A percentile compares a stretch with the other conserved stretches of the same genome.
phyloP scores from a whole-genome alignment of 768 basidiomycete species.

The Psilocybe cubensis region DNA sequence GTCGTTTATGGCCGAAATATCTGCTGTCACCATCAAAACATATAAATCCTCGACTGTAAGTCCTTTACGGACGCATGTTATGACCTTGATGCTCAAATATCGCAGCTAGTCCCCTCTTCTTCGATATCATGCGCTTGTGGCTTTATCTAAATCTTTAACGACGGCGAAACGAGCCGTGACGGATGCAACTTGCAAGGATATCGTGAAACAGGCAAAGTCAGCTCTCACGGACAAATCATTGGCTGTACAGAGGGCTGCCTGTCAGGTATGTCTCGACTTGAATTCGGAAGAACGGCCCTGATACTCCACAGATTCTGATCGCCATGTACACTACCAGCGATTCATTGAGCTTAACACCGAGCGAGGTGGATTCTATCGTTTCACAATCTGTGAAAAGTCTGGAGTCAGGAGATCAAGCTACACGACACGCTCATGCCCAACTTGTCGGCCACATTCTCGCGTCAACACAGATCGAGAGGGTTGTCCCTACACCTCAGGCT shows the following conservation, averaged over 20 bases:
- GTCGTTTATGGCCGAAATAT: conserved; percentile 92
- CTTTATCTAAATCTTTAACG: conserved; percentile 78
- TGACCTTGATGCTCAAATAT: not conserved
- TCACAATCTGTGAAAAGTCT: conserved; percentile 69
- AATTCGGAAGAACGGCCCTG: not conserved
- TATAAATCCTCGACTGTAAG: conserved; percentile 75
- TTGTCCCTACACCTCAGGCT: conserved; percentile 45
- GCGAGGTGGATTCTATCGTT: conserved; percentile 81
- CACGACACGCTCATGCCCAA: conserved; percentile 77
- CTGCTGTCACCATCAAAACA: conserved; percentile 64
- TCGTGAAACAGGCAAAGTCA: conserved; percentile 80
- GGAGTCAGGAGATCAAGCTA: conserved; percentile 82
- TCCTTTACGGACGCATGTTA: conserved; percentile 3
- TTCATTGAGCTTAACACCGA: conserved; percentile 55
- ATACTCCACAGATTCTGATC: conserved; percentile 38
- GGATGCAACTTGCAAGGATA: conserved; percentile 77
- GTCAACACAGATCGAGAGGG: conserved; percentile 74
- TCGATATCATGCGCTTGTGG: conserved; percentile 77
- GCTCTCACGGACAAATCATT: conserved; percentile 82
- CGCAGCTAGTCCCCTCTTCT: conserved; percentile 70
- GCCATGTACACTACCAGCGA: conserved; percentile 60
- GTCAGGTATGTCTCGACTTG: conserved; percentile 56
- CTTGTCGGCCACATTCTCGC: conserved; percentile 86
- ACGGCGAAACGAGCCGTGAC: conserved; percentile 85
- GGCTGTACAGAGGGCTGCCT: conserved; percentile 82